These are phyloP conservation scores for Erysimum cheiranthoides DNA, from an alignment of 345 rosid genomes.

Conservation along the genomic window DNA sequence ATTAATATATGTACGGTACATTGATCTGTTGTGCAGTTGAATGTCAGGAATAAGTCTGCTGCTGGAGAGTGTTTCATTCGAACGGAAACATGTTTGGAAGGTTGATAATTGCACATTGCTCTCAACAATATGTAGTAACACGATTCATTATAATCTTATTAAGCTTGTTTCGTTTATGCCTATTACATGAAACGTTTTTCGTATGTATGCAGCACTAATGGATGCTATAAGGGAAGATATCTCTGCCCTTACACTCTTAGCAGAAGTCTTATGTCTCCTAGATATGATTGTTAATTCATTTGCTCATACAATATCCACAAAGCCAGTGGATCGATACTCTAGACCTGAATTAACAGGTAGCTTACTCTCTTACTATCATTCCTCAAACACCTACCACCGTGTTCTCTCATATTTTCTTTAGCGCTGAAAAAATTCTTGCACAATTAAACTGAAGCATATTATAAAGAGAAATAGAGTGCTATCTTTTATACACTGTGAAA, in stretches of 20 bases:
- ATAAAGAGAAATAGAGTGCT: not conserved
- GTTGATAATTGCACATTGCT: constrained; percentile 47
- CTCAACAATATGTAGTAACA: not conserved
- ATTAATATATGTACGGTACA: constrained; percentile 14
- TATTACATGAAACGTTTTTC: constrained; percentile 23
- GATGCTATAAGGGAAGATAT: constrained; percentile 81
- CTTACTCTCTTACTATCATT: constrained; percentile 28
- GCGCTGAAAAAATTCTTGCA: constrained; percentile 17
- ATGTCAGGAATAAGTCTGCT: constrained; percentile 93
- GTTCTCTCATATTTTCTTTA: constrained; percentile 32
- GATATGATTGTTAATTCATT: constrained; percentile 98
- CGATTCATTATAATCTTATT: constrained; percentile 9
- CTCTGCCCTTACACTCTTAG: constrained; percentile 80
- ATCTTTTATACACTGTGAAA: constrained; percentile 8
- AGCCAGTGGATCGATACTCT: constrained; percentile 81
- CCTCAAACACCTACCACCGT: constrained; percentile 19
- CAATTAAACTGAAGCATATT: not conserved
- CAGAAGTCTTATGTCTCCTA: constrained; percentile 90
- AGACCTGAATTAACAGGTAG: constrained; percentile 89
- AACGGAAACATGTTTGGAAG: constrained; percentile 96
- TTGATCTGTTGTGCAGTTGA: constrained; percentile 66
- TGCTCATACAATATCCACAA: constrained; percentile 84
- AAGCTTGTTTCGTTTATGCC: not conserved
- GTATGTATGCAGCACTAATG: constrained; percentile 67
- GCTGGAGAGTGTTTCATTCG: constrained; percentile 90